phyloP scores from a whole-genome alignment of 352 stramenopile species.

The Globisporangium megalacanthum region DNA sequence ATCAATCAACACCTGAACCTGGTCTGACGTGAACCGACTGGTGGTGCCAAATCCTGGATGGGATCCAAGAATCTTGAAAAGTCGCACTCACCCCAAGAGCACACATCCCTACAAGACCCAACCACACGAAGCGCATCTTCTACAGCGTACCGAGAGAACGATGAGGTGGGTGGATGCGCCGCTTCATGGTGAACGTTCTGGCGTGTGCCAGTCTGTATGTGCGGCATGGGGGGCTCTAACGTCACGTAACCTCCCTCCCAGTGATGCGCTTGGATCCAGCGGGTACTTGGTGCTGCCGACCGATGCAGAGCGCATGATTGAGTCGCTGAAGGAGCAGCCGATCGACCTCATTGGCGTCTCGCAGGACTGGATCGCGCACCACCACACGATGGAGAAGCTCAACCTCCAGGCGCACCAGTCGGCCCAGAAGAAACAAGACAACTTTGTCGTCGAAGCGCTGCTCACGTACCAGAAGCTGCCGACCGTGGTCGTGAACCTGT shows the following conservation, averaged over 20 bases:
- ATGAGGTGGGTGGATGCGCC: too few relatives aligned
- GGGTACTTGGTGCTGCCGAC: slow-evolving; percentile 64
- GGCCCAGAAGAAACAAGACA: slow-evolving; percentile 85
- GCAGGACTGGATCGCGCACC: slow-evolving; percentile 81
- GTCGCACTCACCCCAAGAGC: too few relatives aligned
- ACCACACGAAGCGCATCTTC: too few relatives aligned
- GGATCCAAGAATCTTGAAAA: too few relatives aligned
- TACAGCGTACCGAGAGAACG: too few relatives aligned
- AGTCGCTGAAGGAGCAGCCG: slow-evolving; percentile 53
- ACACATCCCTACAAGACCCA: too few relatives aligned
- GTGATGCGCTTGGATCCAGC: slow-evolving; percentile 4
- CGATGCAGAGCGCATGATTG: slow-evolving; percentile 85
- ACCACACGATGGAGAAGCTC: slow-evolving; percentile 88
- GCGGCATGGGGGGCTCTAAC: too few relatives aligned
- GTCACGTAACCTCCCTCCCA: neutral
- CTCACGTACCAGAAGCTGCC: slow-evolving; percentile 91
- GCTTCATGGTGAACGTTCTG: too few relatives aligned
- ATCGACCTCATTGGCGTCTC: slow-evolving; percentile 54
- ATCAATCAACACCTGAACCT: too few relatives aligned
- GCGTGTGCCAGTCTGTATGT: too few relatives aligned
- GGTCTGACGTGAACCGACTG: too few relatives aligned
- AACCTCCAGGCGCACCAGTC: slow-evolving; percentile 93
- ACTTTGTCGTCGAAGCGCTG: slow-evolving; percentile 91
- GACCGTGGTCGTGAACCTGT: slow-evolving; percentile 82
- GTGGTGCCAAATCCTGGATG: too few relatives aligned